Percentiles rank a stretch among this genome's conserved stretches.
Conservation (phyloP, 805 yeast species). For the Myxozyma lipomycoides region DNA sequence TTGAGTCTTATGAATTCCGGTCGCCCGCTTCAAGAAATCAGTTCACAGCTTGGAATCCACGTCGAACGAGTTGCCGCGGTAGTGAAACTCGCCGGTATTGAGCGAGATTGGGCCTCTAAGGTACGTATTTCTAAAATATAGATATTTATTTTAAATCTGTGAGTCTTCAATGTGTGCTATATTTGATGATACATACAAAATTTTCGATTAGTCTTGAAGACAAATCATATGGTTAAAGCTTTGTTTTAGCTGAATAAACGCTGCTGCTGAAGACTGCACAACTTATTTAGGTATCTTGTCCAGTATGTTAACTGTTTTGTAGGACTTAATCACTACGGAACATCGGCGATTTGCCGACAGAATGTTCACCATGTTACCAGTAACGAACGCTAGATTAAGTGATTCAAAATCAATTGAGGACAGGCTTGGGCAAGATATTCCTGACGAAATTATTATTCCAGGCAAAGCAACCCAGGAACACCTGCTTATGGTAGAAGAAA, state of each 20-base stretch:
- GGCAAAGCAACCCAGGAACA: slow-evolving; percentile 88
- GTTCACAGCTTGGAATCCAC: slow-evolving; percentile 73
- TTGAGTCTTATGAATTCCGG: slow-evolving; percentile 52
- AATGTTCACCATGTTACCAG: slow-evolving; percentile 79
- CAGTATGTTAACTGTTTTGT: slow-evolving; percentile 6
- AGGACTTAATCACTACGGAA: slow-evolving; percentile 53
- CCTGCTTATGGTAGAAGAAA: slow-evolving; percentile 85
- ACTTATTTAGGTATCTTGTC: no score
- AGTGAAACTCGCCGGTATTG: slow-evolving; percentile 60
- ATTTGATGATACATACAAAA: slow-evolving; percentile 46
- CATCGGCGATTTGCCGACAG: slow-evolving; percentile 54
- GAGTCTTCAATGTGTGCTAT: neutral
- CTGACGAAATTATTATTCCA: slow-evolving; percentile 32
- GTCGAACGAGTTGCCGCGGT: slow-evolving; percentile 89
- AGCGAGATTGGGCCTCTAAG: slow-evolving; percentile 54
- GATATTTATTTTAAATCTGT: neutral
- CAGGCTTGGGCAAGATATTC: slow-evolving; percentile 5
- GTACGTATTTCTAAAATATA: slow-evolving; percentile 47
- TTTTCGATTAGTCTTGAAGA: slow-evolving; percentile 80
- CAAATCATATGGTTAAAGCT: slow-evolving; percentile 51
- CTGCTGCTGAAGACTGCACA: no score
- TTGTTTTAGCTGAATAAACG: no score
- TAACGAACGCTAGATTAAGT: slow-evolving; percentile 41
- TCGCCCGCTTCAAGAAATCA: slow-evolving; percentile 65
- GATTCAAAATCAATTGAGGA: neutral